Evolutionary conservation across 2,329 filamentous ascomycete species (phyloP).

Genomic region (Pseudogymnoascus sp.): DNA sequence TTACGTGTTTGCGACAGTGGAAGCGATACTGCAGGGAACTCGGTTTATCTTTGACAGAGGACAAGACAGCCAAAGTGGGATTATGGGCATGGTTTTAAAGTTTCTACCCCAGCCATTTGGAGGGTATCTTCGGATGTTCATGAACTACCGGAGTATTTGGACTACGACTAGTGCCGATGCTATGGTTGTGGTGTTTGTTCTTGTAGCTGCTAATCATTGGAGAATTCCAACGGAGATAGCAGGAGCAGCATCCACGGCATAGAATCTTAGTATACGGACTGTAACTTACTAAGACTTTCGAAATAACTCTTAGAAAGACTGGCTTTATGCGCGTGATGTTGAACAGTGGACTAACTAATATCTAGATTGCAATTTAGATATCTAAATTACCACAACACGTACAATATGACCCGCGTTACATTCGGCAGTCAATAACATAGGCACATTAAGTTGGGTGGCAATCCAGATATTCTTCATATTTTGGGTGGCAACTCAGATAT

Average conservation of each 20-base stretch:
- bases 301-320: no score
- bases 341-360: no score
- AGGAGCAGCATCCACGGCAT: background rate
- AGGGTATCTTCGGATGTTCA: constrained; percentile 51
- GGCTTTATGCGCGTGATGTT: background rate
- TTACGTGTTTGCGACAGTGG: constrained; percentile 72
- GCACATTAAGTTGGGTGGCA: no score
- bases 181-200: constrained; percentile 68
- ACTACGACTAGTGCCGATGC: constrained; percentile 64
- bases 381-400: no score
- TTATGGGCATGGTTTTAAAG: constrained; percentile 54
- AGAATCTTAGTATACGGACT: background rate
- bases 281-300: no score
- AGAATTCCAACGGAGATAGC: constrained; percentile 25
- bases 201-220: constrained; percentile 35
- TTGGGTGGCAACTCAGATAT: no score
- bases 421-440: no score
- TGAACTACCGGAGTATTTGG: constrained; percentile 64
- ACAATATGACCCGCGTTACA: no score
- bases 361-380: no score
- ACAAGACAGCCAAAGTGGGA: constrained; percentile 47
- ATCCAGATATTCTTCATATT: no score
- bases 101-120: constrained; percentile 59
- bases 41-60: constrained; percentile 62
- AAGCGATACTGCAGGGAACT: constrained; percentile 63